Evolutionary conservation across 306 rosid genomes (phyloP), one percentile per base, ranked within the genome.

Genomic region (Sechiopsis laciniata): DNA sequence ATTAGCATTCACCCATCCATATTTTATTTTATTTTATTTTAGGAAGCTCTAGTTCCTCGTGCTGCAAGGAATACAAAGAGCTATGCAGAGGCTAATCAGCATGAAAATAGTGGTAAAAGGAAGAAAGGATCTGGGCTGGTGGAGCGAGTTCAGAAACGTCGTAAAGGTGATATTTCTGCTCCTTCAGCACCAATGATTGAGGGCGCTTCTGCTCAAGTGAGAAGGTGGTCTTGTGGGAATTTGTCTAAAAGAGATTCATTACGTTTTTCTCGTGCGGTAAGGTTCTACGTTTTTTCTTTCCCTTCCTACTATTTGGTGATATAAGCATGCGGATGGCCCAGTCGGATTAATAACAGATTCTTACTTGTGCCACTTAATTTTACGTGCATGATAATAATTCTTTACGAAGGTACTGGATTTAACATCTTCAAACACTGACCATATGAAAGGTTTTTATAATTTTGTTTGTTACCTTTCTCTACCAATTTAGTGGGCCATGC

Each of bases 11-110:
- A 48, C 66, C 32, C 63, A 57, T 16, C 22, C 14, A 3, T 52
- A 42, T 56, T 71, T 46, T 37, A 19, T 40, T 71, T 46, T 37
- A 19, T 40, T 79, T 66, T 74, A 91, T 51, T 81, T 72, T 75
- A 95, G 99, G 97, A 95, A 24, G 91, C 92, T 71, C 85, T 89
- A 70, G 99, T 35, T 81, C 99, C 99, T 51, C 97, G 99, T 72
- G 89, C 97, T 82, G 96, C 96, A 7, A 84, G 99, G 77, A 91
- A 87, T 82, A 91, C 83, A 29, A 95, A 89, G 84, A 91, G 97
- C 69, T 95, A 95, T 78, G 96, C 97, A 0, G 99, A 95, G 79
- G 89, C 84, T 72, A 81, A 86, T 77, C 95, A 84, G 67, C 78
- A 85, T 37, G 99, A 88, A 80, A 90, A 82, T 74, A 85, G 85